phyloP scores from a whole-genome alignment of 2,329 filamentous ascomycete species.

The Exophiala phaeomuriformis region DNA sequence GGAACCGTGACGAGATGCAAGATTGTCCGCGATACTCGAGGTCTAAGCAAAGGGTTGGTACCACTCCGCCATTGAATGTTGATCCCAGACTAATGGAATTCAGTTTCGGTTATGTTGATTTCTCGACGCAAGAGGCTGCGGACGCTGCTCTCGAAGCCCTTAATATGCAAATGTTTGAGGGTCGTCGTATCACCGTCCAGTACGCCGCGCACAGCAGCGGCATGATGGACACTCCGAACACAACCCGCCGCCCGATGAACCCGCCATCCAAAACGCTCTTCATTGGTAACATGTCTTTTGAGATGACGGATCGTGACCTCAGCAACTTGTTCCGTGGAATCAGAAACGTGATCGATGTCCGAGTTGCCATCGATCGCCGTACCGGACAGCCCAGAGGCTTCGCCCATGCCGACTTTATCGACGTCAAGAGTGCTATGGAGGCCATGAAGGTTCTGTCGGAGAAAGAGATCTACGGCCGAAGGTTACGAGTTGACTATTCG shows the following conservation, averaged over 20 bases:
- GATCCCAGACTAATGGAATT: slow-evolving; percentile 13
- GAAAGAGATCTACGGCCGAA: slow-evolving; percentile 58
- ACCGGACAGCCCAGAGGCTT: slow-evolving; percentile 78
- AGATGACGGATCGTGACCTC: slow-evolving; percentile 75
- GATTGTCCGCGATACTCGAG: slow-evolving; percentile 55
- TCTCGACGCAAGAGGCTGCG: slow-evolving; percentile 48
- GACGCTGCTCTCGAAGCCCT: slow-evolving; percentile 50
- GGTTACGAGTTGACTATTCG: slow-evolving; percentile 58
- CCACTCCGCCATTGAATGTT: neutral
- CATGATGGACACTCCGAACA: neutral
- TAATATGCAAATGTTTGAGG: slow-evolving; percentile 56
- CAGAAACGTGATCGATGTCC: slow-evolving; percentile 63
- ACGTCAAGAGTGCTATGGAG: slow-evolving; percentile 56
- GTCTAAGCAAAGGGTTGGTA: slow-evolving; percentile 61
- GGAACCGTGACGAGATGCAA: slow-evolving; percentile 47
- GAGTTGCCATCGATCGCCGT: slow-evolving; percentile 72
- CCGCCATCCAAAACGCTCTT: slow-evolving; percentile 61
- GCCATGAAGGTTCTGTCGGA: slow-evolving; percentile 52
- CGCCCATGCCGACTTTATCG: slow-evolving; percentile 71
- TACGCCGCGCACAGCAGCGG: slow-evolving; percentile 39
- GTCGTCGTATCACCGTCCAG: slow-evolving; percentile 57
- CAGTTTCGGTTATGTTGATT: slow-evolving; percentile 62
- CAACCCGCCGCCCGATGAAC: slow-evolving; percentile 27
- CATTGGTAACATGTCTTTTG: slow-evolving; percentile 79
- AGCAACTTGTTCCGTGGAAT: slow-evolving; percentile 68